These are phyloP conservation scores for Cordyceps militaris DNA, from an alignment of 2,329 filamentous ascomycete genomes.

Conservation along the genomic window DNA sequence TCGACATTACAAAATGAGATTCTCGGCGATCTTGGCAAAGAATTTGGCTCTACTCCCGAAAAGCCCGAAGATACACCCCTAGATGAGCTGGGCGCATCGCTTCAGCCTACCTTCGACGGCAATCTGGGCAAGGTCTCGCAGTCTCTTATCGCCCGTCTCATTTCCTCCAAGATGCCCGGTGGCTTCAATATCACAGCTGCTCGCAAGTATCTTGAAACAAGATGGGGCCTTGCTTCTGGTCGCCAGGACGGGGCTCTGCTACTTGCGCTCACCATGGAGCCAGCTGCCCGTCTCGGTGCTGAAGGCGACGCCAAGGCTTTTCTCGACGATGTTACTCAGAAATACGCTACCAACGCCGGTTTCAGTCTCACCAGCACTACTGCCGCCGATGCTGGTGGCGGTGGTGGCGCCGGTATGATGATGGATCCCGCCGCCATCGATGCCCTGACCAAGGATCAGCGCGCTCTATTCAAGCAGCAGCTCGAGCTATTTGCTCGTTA, in stretches of 20 bases:
- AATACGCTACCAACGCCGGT: constrained; percentile 78
- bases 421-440: constrained; percentile 98
- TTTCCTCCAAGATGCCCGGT: constrained; percentile 98
- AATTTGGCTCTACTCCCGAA: constrained; percentile 96
- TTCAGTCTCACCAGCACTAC: constrained; percentile 75
- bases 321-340: constrained; percentile 80
- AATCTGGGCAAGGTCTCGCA: constrained; percentile 95
- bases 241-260: constrained; percentile 88
- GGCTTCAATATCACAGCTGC: constrained; percentile 98
- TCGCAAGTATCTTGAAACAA: constrained; percentile 88
- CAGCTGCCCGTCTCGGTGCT: constrained; percentile 76
- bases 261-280: constrained; percentile 88
- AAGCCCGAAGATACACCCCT: constrained; percentile 97
- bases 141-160: constrained; percentile 85
- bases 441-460: constrained; percentile 93
- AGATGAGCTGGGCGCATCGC: constrained; percentile 87
- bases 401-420: constrained; percentile 83
- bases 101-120: constrained; percentile 98
- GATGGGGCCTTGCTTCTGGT: constrained; percentile 82
- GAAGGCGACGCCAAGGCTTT: constrained; percentile 89
- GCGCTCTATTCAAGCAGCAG: constrained; percentile 95
- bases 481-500: constrained; percentile 92
- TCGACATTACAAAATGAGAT: constrained; percentile 99
- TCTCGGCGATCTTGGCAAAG: constrained; percentile 92
- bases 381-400: constrained; percentile 65